Evolutionary conservation across 1,284 basidiomycete species (phyloP).

Genomic region (Ustilago trichophora): DNA sequence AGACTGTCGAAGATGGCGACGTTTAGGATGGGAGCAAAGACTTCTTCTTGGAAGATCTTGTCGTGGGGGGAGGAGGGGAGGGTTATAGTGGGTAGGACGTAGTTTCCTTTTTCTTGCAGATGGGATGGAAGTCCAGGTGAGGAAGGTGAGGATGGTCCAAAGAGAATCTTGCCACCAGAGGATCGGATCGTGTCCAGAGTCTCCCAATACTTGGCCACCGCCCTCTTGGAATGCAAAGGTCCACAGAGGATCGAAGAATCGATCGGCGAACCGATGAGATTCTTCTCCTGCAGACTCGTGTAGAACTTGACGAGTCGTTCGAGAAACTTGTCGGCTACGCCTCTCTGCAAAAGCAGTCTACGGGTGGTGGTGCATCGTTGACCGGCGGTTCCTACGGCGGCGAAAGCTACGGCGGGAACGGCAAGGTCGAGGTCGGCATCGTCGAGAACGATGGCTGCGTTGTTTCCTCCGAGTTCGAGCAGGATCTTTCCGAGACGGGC

Average conservation of each 20-base stretch:
- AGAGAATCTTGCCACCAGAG: constrained; percentile 79
- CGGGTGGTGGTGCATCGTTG: constrained; percentile 94
- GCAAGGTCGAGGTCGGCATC: constrained; percentile 91
- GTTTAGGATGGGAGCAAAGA: constrained; percentile 86
- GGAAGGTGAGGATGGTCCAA: constrained; percentile 73
- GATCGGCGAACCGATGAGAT: constrained; percentile 82
- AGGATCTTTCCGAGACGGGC: constrained; percentile 83
- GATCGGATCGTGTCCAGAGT: constrained; percentile 75
- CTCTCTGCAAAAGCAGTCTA: constrained; percentile 83
- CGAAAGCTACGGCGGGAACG: constrained; percentile 88
- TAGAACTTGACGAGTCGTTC: constrained; percentile 79
- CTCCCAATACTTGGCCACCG: constrained; percentile 75
- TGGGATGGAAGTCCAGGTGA: constrained; percentile 54
- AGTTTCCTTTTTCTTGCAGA: constrained; percentile 74
- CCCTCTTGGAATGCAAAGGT: constrained; percentile 79
- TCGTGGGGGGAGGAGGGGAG: constrained; percentile 72
- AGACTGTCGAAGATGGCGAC: constrained; percentile 88
- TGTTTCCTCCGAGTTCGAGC: constrained; percentile 93
- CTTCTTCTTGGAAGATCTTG: constrained; percentile 81
- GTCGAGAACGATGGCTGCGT: constrained; percentile 88
- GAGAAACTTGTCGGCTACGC: constrained; percentile 80
- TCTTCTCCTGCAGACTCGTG: constrained; percentile 69
- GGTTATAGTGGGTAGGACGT: constrained; percentile 86
- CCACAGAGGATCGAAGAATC: constrained; percentile 79
- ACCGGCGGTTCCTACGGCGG: constrained; percentile 91